phyloP scores from a whole-genome alignment of 164 flowering plant genomes.

The Vitis rotundifolia region DNA sequence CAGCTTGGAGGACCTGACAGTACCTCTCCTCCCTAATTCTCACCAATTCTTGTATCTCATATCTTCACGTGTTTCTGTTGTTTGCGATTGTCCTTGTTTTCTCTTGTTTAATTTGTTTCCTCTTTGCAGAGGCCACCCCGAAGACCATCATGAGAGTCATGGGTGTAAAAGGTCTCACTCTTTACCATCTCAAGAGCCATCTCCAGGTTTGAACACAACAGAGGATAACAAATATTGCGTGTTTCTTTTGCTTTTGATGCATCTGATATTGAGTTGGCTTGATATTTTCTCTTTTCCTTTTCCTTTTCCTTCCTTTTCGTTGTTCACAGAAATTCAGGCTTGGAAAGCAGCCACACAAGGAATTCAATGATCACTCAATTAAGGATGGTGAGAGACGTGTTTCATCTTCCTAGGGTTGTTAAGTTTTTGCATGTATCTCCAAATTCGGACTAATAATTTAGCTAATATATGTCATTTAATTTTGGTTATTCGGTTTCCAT shows the following conservation, averaged over 20 bases:
- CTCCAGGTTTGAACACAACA: slow-evolving; percentile 65
- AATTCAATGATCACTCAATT: slow-evolving; percentile 83
- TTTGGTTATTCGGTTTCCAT: neutral
- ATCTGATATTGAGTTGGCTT: neutral
- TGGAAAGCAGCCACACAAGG: slow-evolving; percentile 99
- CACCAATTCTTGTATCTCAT: neutral
- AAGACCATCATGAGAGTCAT: slow-evolving; percentile 98
- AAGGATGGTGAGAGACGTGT: slow-evolving; percentile 70
- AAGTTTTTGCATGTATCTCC: neutral
- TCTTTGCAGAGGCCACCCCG: slow-evolving; percentile 87
- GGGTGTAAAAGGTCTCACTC: slow-evolving; percentile 99
- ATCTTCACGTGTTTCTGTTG: neutral
- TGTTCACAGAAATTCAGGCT: slow-evolving; percentile 87
- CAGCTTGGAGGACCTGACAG: slow-evolving; percentile 99
- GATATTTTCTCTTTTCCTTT: neutral
- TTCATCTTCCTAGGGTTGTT: slow-evolving; percentile 10
- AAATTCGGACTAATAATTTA: too few relatives aligned
- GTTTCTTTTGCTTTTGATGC: slow-evolving; percentile 14
- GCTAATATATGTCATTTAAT: slow-evolving; percentile 1
- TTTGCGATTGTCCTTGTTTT: neutral
- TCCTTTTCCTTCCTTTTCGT: neutral
- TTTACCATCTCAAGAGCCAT: slow-evolving; percentile 99
- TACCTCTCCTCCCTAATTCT: slow-evolving; percentile 17
- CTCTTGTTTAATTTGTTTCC: neutral
- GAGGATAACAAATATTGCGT: neutral